Conservation (phyloP, 257 asterid genomes). For the Perilla frutescens region DNA sequence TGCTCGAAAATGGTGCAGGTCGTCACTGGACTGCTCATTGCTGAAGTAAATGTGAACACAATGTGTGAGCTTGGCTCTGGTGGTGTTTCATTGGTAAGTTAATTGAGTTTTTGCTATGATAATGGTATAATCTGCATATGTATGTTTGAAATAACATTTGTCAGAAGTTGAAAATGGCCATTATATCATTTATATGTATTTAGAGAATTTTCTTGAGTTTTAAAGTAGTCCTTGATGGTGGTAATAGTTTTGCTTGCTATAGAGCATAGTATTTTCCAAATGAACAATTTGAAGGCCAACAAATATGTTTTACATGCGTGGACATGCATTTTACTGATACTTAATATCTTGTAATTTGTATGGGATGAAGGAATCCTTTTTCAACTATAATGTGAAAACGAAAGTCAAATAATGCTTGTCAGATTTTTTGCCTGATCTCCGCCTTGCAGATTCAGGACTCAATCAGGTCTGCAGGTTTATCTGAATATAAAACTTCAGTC, state of each 20-base stretch:
- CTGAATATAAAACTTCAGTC: constrained; percentile 12
- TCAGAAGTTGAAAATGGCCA: constrained; percentile 4
- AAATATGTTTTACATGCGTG: neutral
- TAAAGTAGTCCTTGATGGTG: constrained; percentile 9
- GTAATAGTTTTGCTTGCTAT: constrained; percentile 17
- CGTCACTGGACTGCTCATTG: constrained; percentile 85
- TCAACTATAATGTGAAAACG: neutral
- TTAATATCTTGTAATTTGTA: neutral
- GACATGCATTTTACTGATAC: constrained; percentile 2
- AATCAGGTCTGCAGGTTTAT: neutral
- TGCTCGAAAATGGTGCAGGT: constrained; percentile 57
- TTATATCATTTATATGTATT: neutral
- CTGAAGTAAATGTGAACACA: constrained; percentile 97
- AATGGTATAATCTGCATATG: constrained; percentile 8
- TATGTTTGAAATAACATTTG: constrained; percentile 21
- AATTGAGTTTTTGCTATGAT: constrained; percentile 13
- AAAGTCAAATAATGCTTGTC: neutral
- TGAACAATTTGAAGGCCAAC: constrained; percentile 1
- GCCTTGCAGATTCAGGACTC: neutral
- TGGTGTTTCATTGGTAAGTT: constrained; percentile 89
- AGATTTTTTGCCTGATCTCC: neutral
- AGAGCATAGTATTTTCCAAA: constrained; percentile 24
- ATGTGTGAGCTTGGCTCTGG: constrained; percentile 97
- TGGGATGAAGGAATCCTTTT: constrained; percentile 13
- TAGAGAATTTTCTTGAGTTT: neutral